Evolutionary conservation across 2,329 filamentous ascomycete genomes (phyloP), one percentile per base, ranked within the genome.

Genomic region (Paracoccidioides lutzii): DNA sequence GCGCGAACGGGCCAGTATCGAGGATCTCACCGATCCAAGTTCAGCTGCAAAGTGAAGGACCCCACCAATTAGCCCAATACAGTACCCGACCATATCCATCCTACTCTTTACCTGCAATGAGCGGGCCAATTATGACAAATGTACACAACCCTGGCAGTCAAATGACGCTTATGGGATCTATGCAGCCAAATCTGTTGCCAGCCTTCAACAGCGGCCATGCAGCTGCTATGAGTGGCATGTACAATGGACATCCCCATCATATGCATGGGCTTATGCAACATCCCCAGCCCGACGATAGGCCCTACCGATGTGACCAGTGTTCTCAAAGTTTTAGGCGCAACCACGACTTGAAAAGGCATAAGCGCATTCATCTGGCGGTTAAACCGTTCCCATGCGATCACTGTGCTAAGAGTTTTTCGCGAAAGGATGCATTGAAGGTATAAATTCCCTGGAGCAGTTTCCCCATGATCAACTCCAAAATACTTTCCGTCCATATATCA

Each of bases 361-460:
- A 95, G 76, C 78, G 90, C 52, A 97, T 97, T 57, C 93, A 98
- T 71, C 73, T 97, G 57, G 88, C 90, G 0, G 88, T 97, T 43
- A 98, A 98, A 76, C 93, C 93, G 0, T 97, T 91, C 69, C 90
- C 90, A 0, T 98, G 93, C 69, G 81, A 77, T 5, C 85, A 86
- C 65, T 98, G 93, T 68, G 90, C 95, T 59, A 97, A 97, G 80
- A 93, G 88, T 68, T 98, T 98, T 66, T 96, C 90, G 3, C 80
- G 93, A 58, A 97, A 97, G 69, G 93, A 97, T 71, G 93, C 93
- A 8, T 76, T 98, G 35, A 97, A 97, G 87, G 93, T 97, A 75
- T 64, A 81, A 44, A 38, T 8, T 52, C 33, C 40, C 37, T 52
- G 55, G 12, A 22, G 22, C 22, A 2, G 22, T 22, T 22, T 22